A percentile compares a stretch with the other conserved stretches of the same genome.
These are phyloP conservation scores for Acer campestre DNA, from an alignment of 345 rosid genomes.

Conservation along the genomic window DNA sequence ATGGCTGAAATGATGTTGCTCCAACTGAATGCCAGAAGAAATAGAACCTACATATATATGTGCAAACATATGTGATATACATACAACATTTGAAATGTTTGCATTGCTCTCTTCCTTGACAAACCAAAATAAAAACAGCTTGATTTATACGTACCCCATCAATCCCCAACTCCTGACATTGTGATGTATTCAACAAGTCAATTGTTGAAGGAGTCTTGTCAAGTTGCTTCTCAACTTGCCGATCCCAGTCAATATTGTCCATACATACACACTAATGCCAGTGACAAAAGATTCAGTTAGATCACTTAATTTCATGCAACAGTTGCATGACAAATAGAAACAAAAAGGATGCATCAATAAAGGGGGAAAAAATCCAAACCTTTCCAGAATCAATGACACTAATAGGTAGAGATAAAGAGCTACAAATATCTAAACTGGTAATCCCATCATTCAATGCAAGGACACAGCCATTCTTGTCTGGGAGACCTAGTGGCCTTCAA, in stretches of 20 bases:
- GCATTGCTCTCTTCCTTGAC: background rate
- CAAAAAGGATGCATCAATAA: background rate
- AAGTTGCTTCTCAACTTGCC: slow-evolving; percentile 43
- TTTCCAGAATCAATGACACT: slow-evolving; percentile 60
- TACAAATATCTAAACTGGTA: slow-evolving; percentile 37
- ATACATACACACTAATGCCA: slow-evolving; percentile 47
- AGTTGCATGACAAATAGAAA: slow-evolving; percentile 1
- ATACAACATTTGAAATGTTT: background rate
- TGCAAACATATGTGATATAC: background rate
- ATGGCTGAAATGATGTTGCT: background rate
- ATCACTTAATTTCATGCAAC: slow-evolving; percentile 2
- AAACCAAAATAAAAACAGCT: background rate
- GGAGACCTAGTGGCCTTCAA: slow-evolving; percentile 52
- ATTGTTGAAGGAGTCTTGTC: slow-evolving; percentile 57
- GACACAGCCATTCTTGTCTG: slow-evolving; percentile 45
- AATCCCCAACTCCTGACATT: slow-evolving; percentile 50
- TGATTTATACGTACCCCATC: slow-evolving; percentile 53
- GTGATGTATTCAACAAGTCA: slow-evolving; percentile 52
- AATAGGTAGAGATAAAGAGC: slow-evolving; percentile 56
- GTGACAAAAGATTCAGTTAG: slow-evolving; percentile 7
- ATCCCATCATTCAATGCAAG: slow-evolving; percentile 36
- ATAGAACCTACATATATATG: background rate
- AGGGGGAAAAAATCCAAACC: slow-evolving; percentile 35
- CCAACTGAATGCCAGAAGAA: background rate
- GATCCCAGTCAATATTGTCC: slow-evolving; percentile 48